Percentiles rank a stretch among this genome's conserved stretches.
These are phyloP conservation scores for Tilletiaria anomala DNA, from an alignment of 1,284 basidiomycete species.

Conservation along the genomic window DNA sequence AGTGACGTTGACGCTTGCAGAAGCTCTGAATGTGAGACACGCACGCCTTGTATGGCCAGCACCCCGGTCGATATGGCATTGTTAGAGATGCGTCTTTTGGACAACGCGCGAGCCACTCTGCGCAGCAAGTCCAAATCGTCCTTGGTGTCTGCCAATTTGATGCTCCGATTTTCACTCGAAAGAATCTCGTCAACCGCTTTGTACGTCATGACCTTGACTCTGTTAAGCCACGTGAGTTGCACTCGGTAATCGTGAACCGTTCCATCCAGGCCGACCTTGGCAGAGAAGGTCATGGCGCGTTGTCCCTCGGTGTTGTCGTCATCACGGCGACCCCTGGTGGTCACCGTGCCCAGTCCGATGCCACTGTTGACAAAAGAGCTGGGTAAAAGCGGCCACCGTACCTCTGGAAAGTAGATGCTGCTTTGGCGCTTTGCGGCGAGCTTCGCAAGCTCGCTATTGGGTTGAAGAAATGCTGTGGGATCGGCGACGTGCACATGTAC, in stretches of 20 bases:
- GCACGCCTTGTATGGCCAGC: too few relatives aligned
- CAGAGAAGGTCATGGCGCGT: constrained; percentile 63
- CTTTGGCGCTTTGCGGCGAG: constrained; percentile 13
- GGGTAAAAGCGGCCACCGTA: constrained; percentile 42
- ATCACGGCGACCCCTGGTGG: constrained; percentile 6
- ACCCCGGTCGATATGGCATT: too few relatives aligned
- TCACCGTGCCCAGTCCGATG: constrained; percentile 9
- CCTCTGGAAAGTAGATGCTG: constrained; percentile 28
- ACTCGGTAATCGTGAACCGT: constrained; percentile 58
- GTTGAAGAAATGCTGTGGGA: constrained; percentile 66
- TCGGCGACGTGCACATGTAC: constrained; percentile 87
- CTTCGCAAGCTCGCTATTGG: constrained; percentile 47
- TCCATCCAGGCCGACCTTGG: constrained; percentile 50
- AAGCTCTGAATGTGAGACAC: too few relatives aligned
- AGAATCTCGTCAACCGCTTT: constrained; percentile 45
- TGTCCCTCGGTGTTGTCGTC: constrained; percentile 40
- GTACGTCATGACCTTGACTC: constrained; percentile 57
- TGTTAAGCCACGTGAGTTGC: constrained; percentile 56
- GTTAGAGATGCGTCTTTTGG: constrained; percentile 4
- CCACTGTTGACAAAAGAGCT: constrained; percentile 43
- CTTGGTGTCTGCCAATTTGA: too few relatives aligned
- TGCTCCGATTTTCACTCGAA: too few relatives aligned
- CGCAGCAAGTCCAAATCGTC: constrained; percentile 43
- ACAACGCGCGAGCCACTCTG: constrained; percentile 30
- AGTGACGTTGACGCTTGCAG: too few relatives aligned